Base-by-base conservation (phyloP, 176 grass and related monocot species). In the Hyparrhenia diplandra region DNA sequence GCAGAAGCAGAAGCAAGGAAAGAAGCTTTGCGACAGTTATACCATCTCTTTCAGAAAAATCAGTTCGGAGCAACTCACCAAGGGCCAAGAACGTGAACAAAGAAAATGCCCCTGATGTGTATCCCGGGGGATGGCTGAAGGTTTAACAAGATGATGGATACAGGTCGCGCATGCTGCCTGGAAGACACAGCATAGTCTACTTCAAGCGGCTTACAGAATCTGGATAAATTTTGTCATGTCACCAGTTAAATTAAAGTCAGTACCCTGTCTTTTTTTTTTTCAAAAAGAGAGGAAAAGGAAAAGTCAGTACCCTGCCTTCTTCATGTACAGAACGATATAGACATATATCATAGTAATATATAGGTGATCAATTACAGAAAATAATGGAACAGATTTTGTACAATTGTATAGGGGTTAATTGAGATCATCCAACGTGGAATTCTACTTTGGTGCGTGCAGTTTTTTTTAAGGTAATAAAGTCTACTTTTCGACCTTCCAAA, bases 1-100 rank as follows among this genome's bases (percentile, higher is more conserved):
- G 88, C 85, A 88, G 79, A 65, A n/a, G n/a, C n/a, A 93, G 74
- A 75, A 80, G 31, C 70, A 91, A 84, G 36, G 85, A 54, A 14
- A 70, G 75, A 63, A 88, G 77, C 81, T 79, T 85, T 13, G 36
- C 87, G 13, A 23, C 81, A 21, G n/a, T 80, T 20, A 73, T 84
- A 35, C 82, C 71, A 58, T 88, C 79, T 31, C 11, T 75, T 42
- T 77, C 87, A 23, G 49, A 84, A n/a, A 91, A 91, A 61, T 20
- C 88, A 25, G 36, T 49, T 40, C 78, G 77, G 64, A 66, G 71
- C 16, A 35, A 86, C 31, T 69, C n/a, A n/a, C n/a, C 78, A 4
- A 79, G 36, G 31, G 6, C 80, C 63, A 84, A 67, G 64, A 84
- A 74, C 55, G 66, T 63, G 2, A 71, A 84, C 9, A 81, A 30